Base-by-base conservation (phyloP, 768 basidiomycete genomes). In the Kondoa malvinella region DNA sequence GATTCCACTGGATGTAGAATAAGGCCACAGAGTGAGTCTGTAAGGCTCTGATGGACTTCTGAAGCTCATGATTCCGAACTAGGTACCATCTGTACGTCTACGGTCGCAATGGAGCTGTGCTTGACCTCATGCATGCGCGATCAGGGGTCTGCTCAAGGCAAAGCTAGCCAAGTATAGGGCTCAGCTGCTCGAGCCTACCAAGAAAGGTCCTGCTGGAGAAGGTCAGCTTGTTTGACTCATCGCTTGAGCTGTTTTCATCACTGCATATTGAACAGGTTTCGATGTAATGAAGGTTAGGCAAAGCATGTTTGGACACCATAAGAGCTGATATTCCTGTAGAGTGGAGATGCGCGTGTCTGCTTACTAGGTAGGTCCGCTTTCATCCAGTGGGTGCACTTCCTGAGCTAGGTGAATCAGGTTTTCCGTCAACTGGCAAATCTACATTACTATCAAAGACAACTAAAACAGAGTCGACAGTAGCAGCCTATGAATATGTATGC, bases 391-490 rank as follows among this genome's bases (percentile, higher is more conserved):
- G 15, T 1, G 31, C 69, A 78, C 92, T 94, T 79, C 90, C 91
- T 56, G 80, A 90, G 74, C 87, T 92, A 95, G 59, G 92, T n/a
- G n/a, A n/a, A n/a, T n/a, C 40, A 50, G 40, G 94, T 8, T 95
- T 96, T 78, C 94, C 92, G 0, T 94, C 92, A 3, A 91, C 95
- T 60, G 94, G 92, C 74, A 81, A 96, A 85, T 94, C 90, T 8
- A 97, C 95, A 0, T 81, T 97, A 34, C 81, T 97, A 30, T 86
- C 84, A 76, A 96, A 92, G 80, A 84, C 86, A 68, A 99, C 95
- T 0, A 86, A 92, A 72, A 99, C 95, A 0, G 84, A 83, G 57
- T 91, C 88, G 2, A 87, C 87, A 74, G 79, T 87, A 0, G 95
- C 92, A 16, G 88, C 90, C 14, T 96, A 95, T 75, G 92, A 96